These are phyloP conservation scores for Trebouxia sp. DNA, from an alignment of 139 green algal species.

Conservation along the genomic window DNA sequence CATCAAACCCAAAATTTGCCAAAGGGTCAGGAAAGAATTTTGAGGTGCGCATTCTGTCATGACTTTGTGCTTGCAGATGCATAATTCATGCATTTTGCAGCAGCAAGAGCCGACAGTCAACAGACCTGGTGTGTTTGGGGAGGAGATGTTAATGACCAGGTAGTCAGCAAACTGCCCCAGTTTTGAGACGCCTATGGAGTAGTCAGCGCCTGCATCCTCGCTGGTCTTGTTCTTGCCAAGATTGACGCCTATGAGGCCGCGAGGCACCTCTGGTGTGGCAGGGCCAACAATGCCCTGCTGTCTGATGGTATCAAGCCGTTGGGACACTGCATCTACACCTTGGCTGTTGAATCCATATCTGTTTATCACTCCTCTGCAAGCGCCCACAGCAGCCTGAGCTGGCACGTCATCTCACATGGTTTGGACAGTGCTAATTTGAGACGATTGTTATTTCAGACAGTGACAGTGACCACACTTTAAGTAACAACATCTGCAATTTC, in stretches of 20 bases:
- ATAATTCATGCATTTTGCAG: no score
- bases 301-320: constrained; percentile 54
- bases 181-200: constrained; percentile 70
- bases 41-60: no score
- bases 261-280: background rate
- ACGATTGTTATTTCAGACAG: no score
- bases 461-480: no score
- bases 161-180: constrained; percentile 86
- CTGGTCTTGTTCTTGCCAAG: constrained; percentile 98
- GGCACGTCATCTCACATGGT: no score
- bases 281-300: constrained; percentile 13
- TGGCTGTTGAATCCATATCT: constrained; percentile 98
- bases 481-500: no score
- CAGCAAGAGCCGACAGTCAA: background rate
- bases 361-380: constrained; percentile 90
- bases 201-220: constrained; percentile 86
- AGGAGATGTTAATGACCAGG: constrained; percentile 98
- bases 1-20: no score
- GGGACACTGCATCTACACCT: constrained; percentile 75
- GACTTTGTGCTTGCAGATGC: background rate
- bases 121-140: constrained; percentile 95
- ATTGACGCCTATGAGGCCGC: constrained; percentile 90
- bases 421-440: no score
- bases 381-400: background rate
- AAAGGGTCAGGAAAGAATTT: no score